Percentiles rank a stretch among this genome's conserved stretches.
Conservation (phyloP, 2,329 filamentous ascomycete genomes). For the Penicillium sp. region DNA sequence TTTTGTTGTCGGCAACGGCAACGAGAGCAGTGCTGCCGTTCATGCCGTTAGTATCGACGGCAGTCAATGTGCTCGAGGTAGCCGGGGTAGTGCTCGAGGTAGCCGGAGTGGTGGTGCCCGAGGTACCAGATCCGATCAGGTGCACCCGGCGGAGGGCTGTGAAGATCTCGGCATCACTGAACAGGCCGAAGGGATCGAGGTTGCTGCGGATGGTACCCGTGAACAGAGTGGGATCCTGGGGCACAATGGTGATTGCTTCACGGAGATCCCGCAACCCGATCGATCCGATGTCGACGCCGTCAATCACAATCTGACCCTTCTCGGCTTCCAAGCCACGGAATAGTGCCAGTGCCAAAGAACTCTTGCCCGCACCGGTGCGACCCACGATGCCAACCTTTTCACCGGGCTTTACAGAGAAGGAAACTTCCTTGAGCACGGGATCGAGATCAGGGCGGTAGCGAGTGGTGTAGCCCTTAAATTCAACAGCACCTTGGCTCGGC, state of each 20-base stretch:
- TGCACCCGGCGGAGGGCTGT: conserved; percentile 81
- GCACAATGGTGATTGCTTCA: conserved; percentile 93
- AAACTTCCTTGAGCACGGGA: conserved; percentile 74
- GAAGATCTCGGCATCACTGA: conserved; percentile 88
- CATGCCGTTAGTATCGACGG: conserved; percentile 24
- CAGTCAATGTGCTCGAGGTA: conserved; percentile 26
- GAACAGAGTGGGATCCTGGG: conserved; percentile 89
- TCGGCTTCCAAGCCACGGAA: conserved; percentile 93
- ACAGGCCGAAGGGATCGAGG: conserved; percentile 83
- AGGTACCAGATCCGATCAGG: conserved; percentile 56
- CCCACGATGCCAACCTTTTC: conserved; percentile 97
- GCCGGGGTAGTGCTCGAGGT: conserved; percentile 34
- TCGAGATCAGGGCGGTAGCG: conserved; percentile 84
- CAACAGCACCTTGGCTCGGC: conserved; percentile 78
- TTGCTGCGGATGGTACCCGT: conserved; percentile 88
- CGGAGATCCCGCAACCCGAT: conserved; percentile 93
- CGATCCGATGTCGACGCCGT: conserved; percentile 79
- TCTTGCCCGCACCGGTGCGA: conserved; percentile 92
- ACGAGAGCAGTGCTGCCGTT: conserved; percentile 17
- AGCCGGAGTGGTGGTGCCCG: conserved; percentile 35
- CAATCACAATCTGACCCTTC: conserved; percentile 80
- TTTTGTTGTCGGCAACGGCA: conserved; percentile 72
- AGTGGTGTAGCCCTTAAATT: conserved; percentile 85
- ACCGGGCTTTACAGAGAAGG: conserved; percentile 75
- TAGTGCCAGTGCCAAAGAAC: conserved; percentile 83